These are phyloP conservation scores for Lactifluus pinguis DNA, from an alignment of 768 basidiomycete genomes.

Conservation along the genomic window DNA sequence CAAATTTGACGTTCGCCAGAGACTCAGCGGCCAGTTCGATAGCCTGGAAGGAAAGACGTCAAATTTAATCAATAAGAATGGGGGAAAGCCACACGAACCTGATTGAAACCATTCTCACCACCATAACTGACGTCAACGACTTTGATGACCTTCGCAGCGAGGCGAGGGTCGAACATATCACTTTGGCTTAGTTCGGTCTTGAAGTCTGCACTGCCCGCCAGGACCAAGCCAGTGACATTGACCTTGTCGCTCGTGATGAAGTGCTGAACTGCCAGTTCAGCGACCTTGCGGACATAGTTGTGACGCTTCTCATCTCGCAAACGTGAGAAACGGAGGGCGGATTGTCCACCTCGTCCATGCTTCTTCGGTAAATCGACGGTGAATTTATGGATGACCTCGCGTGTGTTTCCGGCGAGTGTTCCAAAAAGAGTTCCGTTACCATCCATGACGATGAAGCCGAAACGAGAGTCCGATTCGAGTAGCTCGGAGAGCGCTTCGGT, in stretches of 20 bases:
- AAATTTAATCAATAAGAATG: not conserved
- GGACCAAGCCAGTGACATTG: slow-evolving; percentile 91
- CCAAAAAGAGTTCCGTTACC: slow-evolving; percentile 97
- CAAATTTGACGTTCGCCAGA: slow-evolving; percentile 97
- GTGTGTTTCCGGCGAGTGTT: slow-evolving; percentile 91
- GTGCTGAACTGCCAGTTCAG: slow-evolving; percentile 93
- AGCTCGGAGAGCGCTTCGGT: slow-evolving; percentile 95
- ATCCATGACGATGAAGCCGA: slow-evolving; percentile 99
- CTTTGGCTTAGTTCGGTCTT: slow-evolving; percentile 95
- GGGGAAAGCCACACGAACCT: slow-evolving; percentile 41
- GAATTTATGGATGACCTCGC: slow-evolving; percentile 96
- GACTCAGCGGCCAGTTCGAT: slow-evolving; percentile 96
- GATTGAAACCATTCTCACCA: slow-evolving; percentile 98
- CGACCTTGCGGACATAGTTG: slow-evolving; percentile 99
- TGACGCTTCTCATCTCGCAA: slow-evolving; percentile 98
- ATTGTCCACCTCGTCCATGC: slow-evolving; percentile 99
- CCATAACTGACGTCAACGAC: slow-evolving; percentile 98
- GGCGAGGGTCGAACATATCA: slow-evolving; percentile 89
- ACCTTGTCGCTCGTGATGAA: slow-evolving; percentile 98
- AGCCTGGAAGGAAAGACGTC: slow-evolving; percentile 41
- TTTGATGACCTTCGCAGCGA: slow-evolving; percentile 91
- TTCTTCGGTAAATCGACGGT: slow-evolving; percentile 99
- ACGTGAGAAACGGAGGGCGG: slow-evolving; percentile 98
- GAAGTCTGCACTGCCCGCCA: slow-evolving; percentile 97
- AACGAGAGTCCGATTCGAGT: slow-evolving; percentile 93